phyloP scores from a whole-genome alignment of 129 eudicot genomes.

The Cynara cardunculus region DNA sequence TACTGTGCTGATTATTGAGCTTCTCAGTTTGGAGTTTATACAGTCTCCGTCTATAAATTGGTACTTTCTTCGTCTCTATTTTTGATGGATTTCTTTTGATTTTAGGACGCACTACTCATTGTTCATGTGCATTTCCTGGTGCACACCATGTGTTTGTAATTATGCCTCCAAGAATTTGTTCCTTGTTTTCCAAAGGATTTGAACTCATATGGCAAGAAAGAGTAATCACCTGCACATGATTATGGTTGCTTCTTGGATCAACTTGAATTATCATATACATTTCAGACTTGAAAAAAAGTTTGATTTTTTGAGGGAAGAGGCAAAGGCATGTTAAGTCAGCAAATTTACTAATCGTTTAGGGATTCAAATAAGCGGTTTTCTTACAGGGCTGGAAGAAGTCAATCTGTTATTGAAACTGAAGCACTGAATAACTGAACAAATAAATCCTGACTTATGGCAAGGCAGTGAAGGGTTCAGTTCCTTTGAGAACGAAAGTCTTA shows the following conservation, averaged over 20 bases:
- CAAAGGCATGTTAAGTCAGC: not conserved
- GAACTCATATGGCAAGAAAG: not conserved
- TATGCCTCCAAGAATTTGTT: conserved; percentile 3
- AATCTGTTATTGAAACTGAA: not conserved
- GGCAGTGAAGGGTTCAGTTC: too few species aligned
- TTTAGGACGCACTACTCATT: not conserved
- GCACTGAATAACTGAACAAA: not conserved
- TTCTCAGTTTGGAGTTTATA: conserved; percentile 5
- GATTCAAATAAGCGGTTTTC: not conserved
- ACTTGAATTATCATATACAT: not conserved
- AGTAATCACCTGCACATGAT: not conserved
- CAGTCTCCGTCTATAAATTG: not conserved
- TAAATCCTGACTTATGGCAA: not conserved
- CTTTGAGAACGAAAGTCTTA: too few species aligned
- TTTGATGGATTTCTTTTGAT: not conserved
- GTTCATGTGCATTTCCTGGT: not conserved
- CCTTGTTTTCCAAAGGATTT: not conserved
- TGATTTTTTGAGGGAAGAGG: not conserved
- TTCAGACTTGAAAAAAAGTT: not conserved
- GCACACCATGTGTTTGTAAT: conserved; percentile 22
- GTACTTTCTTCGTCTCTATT: not conserved
- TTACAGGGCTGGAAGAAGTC: not conserved
- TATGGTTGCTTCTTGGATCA: not conserved
- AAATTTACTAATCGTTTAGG: not conserved
- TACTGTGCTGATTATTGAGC: not conserved